Evolutionary conservation across 1,139 yeast species (phyloP), one percentile per base, ranked within the genome.

Genomic region (Ogataea hybrid): DNA sequence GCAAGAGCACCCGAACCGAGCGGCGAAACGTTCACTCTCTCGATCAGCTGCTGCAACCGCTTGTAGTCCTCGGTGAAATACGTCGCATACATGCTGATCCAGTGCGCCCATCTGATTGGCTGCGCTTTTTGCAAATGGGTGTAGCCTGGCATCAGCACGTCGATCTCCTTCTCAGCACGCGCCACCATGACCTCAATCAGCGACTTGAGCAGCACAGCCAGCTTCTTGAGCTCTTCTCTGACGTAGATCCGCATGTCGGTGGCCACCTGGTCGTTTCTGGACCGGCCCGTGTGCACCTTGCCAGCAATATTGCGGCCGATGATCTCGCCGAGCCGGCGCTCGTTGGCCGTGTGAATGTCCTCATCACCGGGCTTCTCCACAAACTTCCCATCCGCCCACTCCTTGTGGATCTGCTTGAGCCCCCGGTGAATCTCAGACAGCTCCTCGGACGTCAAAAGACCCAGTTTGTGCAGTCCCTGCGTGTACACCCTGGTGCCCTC

Each of bases 51-150:
- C 52, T 77, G 69, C 56, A 94, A 74, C 62, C 98, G 79, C 61
- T 86, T 79, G 67, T 84, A 81, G 62, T 92, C 99, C 60, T 88
- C 90, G 11, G 90, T 78, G 64, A 94, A 84, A 64, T 89, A 92
- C 3, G 97, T 92, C 31, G 97, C 97, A 60, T 92, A 92, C 58
- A 89, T 83, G 52, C 94, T 81, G 53, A 92, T 72, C 96, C 97
- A 90, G 64, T 92, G 99, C 1, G 97, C 74, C 99, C 99, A 92
- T 69, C 99, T 81, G 61, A 92, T 92, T 18, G 99, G 99, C 67
- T 92, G 99, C 3, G 98, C 98, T 63, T 96, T 84, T 73, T 92
- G 99, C 64, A 92, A 73, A 68, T 92, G 99, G 12, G 99, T 92
- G 69, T 92, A 92, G 27, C 99, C 99, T 9, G 99, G 99, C 97